Evolutionary conservation across 441 rosid species (phyloP).

Genomic region (Brassica hybrid): DNA sequence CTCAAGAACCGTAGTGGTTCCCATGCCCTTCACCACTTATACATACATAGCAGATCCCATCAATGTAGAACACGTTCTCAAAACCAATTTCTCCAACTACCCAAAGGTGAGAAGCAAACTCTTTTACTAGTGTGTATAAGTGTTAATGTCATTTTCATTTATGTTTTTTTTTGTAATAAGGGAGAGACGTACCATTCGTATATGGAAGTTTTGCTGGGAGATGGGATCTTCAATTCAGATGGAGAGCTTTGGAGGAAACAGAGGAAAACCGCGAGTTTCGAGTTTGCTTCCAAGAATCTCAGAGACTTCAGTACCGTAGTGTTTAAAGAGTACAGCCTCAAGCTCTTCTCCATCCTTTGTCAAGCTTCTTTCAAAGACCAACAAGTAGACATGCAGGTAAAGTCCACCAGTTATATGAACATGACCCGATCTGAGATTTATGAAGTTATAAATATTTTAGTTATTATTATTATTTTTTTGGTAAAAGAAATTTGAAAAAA

Average conservation of each 20-base stretch:
- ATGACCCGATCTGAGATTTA: too few species aligned
- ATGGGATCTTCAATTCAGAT: conserved; percentile 89
- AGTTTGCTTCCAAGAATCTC: conserved; percentile 96
- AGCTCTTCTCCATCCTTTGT: conserved; percentile 52
- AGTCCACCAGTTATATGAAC: too few species aligned
- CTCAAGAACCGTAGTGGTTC: conserved; percentile 75
- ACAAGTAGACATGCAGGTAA: conserved; percentile 80
- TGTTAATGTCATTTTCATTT: background rate
- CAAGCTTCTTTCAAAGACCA: conserved; percentile 55
- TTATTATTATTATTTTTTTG: too few species aligned
- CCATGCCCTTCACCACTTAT: conserved; percentile 87
- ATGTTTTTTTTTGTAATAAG: conserved; percentile 45
- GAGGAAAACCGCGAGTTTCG: conserved; percentile 94
- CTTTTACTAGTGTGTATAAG: background rate
- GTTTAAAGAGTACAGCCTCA: conserved; percentile 82
- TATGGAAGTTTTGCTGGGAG: conserved; percentile 95
- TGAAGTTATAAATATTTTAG: too few species aligned
- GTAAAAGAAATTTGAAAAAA: too few species aligned
- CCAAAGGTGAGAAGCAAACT: conserved; percentile 62
- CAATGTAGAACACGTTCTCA: conserved; percentile 89
- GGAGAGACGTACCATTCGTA: conserved; percentile 90
- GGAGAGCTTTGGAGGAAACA: conserved; percentile 95
- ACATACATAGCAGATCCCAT: conserved; percentile 94
- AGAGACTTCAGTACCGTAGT: conserved; percentile 92
- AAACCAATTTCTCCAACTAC: conserved; percentile 80